Evolutionary conservation across 2,329 filamentous ascomycete genomes (phyloP).

Genomic region (Colletotrichum australisinense): DNA sequence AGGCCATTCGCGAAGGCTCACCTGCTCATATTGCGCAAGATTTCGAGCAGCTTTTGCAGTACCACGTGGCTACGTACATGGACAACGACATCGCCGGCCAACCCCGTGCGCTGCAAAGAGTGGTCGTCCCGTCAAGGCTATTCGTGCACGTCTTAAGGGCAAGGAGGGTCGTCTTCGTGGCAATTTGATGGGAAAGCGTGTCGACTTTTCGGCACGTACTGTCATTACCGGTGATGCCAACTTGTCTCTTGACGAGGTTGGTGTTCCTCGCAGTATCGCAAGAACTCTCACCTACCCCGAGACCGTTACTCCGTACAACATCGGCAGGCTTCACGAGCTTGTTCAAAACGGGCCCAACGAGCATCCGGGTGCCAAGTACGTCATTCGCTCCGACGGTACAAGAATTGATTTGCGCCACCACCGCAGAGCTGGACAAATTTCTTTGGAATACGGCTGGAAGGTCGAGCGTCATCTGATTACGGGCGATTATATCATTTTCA

Average conservation of each 20-base stretch:
- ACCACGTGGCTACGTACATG: constrained; percentile 99
- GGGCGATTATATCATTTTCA: constrained; percentile 99
- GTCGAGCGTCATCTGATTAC: constrained; percentile 97
- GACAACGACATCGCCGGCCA: constrained; percentile 98
- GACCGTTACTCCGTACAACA: constrained; percentile 98
- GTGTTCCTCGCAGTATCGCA: constrained; percentile 94
- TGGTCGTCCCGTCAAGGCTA: constrained; percentile 94
- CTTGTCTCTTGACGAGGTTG: constrained; percentile 94
- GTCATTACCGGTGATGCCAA: constrained; percentile 99
- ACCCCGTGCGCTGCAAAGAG: constrained; percentile 94
- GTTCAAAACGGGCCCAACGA: constrained; percentile 95
- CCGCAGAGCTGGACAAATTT: constrained; percentile 86
- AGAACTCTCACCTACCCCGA: constrained; percentile 95
- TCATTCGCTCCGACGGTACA: constrained; percentile 92
- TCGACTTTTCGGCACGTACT: constrained; percentile 98
- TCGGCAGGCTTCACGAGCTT: constrained; percentile 87
- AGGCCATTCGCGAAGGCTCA: constrained; percentile 90
- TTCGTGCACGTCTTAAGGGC: constrained; percentile 96
- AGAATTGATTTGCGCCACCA: constrained; percentile 96
- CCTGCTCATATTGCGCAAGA: constrained; percentile 91
- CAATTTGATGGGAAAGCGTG: constrained; percentile 99
- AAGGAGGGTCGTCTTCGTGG: constrained; percentile 98
- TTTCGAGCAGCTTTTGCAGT: constrained; percentile 92
- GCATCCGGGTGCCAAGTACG: constrained; percentile 95
- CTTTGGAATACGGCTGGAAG: constrained; percentile 96